Evolutionary conservation across 345 rosid genomes (phyloP), one percentile per base, ranked within the genome.

Genomic region (Punica granatum): DNA sequence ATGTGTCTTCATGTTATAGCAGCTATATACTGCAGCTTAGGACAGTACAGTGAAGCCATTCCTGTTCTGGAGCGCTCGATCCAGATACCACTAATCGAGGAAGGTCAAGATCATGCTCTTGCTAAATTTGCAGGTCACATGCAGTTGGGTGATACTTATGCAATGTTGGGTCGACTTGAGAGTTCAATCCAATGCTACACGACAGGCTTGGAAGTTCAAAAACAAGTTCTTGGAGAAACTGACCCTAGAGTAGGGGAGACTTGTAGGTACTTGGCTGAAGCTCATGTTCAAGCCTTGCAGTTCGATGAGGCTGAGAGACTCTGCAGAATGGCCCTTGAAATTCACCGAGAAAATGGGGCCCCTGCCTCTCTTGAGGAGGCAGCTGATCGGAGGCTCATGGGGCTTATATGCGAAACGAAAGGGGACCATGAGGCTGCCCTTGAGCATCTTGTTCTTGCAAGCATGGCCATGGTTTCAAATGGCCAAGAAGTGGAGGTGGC

Each of bases 91-190:
- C 70, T 54, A 54, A 65, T 82, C 15, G 87, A 87, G 66, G 79
- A 87, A 53, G 89, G 94, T 15, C 89, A 89, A 82, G 85, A 88
- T 46, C 97, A 89, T 49, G 90, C 94, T 31, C 83, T 93, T 18
- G 97, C 97, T 16, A 90, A 85, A 78, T 93, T 93, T 75, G 87
- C 96, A 3, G 89, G 98, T 54, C 81, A 87, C 67, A 92, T 92
- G 98, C 98, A 92, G 73, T 77, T 92, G 84, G 96, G 98, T 67
- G 98, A 93, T 75, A 85, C 91, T 64, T 86, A 89, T 61, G 90
- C 97, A 43, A 86, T 89, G 94, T 63, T 90, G 67, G 97, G 97
- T 61, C 92, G 83, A 71, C 84, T 87, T 58, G 98, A 93, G 75
- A 85, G 78, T 64, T 87, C 98, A 14, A 72, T 90, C 59, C 70